Evolutionary conservation across 2,329 filamentous ascomycete genomes (phyloP), one percentile per base, ranked within the genome.

Genomic region (Colletotrichum lentis): DNA sequence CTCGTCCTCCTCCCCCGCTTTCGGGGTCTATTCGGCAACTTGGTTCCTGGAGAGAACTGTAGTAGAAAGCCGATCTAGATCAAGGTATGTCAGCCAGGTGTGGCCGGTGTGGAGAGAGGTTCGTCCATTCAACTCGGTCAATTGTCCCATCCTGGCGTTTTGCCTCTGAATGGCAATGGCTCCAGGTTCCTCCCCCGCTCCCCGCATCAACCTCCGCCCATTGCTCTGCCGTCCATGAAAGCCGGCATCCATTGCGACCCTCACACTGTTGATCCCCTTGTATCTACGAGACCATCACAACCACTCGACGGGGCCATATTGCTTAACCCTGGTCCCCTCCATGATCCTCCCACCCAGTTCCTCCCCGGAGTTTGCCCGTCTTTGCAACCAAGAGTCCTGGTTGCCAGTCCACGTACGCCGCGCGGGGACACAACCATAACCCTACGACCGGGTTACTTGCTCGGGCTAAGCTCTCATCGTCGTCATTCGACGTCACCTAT

Each of bases 191-290:
- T 37, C 27, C 22, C 39, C 57, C 35, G 31, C 44, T 41, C 56
- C 31, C 44, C 44, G 44, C 35, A 60, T 24, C 44, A 60, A 60
- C 46, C 57, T 39, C 31, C 56, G 20, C 56, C 31, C 8, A 35
- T 60, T 50, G 46, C 22, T 52, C 35, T 60, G 37, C 57, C 57
- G 57, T 60, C 8, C 50, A 52, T 49, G 20, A 61, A 37, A 66
- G 66, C 62, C 66, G 56, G 56, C 62, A 69, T 61, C 56, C 55
- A 61, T 44, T 53, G 37, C 55, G 37, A 47, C 62, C 62, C 55
- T 49, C 53, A 37, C 66, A 35, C 1, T 6, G 47, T 50, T 24
- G 16, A 50, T 50, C 20, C 44, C 46, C 16, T 60, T 22, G 31
- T 35, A 55, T 41, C 31, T 35, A 35, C 31, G 66, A 60, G 44